Evolutionary conservation across 2,329 filamentous ascomycete genomes (phyloP).

Genomic region (Epichloe scottii): DNA sequence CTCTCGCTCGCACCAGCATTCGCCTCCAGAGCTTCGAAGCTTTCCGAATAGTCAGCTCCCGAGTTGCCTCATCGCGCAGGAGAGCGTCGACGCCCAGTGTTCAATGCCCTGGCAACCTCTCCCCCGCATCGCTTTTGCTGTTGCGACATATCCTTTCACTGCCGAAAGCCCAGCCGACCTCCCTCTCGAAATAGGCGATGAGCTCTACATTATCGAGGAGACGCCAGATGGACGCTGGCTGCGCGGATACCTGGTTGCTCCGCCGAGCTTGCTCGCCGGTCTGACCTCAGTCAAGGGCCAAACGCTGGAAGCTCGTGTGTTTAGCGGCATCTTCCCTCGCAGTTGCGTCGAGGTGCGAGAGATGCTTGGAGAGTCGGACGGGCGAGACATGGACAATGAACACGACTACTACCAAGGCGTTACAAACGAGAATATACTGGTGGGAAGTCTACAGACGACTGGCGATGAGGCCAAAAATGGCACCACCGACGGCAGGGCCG

Average conservation of each 20-base stretch:
- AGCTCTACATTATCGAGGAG: conserved; percentile 97
- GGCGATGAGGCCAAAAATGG: conserved; percentile 44
- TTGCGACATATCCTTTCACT: conserved; percentile 89
- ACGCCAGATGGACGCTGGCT: conserved; percentile 87
- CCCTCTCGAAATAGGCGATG: conserved; percentile 93
- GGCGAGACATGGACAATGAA: conserved; percentile 34
- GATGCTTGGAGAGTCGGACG: conserved; percentile 65
- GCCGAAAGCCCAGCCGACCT: conserved; percentile 80
- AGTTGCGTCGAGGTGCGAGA: conserved; percentile 93
- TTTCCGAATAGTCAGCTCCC: not conserved
- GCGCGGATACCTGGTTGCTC: conserved; percentile 87
- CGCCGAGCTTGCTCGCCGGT: conserved; percentile 82
- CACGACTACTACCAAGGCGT: conserved; percentile 23
- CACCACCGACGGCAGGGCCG: conserved; percentile 28
- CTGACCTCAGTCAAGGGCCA: conserved; percentile 85
- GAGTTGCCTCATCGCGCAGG: conserved; percentile 4
- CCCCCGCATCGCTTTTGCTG: conserved; percentile 92
- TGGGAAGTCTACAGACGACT: conserved; percentile 18
- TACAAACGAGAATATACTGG: conserved; percentile 19
- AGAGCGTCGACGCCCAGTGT: conserved; percentile 11
- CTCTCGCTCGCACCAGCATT: not conserved
- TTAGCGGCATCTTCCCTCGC: conserved; percentile 94
- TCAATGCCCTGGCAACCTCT: conserved; percentile 94
- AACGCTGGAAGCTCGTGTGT: conserved; percentile 88
- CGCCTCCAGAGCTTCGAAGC: not conserved